Conservation (phyloP, 2,329 filamentous ascomycete species). For the Coleophoma cylindrospora region DNA sequence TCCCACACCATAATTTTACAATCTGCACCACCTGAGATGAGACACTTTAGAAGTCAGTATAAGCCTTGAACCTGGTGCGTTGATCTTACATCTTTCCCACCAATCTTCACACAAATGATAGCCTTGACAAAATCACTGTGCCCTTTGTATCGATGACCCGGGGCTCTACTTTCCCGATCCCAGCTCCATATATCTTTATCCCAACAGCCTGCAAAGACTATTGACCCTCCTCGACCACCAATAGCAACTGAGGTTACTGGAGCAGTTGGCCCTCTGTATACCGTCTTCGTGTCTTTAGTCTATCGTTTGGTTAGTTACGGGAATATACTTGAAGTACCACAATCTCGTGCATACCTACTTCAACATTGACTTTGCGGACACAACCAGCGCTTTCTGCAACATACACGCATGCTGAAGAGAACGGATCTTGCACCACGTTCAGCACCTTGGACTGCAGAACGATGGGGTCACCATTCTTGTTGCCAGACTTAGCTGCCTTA, state of each 20-base stretch:
- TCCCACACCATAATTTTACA: conserved; percentile 84
- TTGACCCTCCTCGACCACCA: conserved; percentile 48
- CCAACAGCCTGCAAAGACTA: conserved; percentile 86
- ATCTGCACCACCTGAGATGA: conserved; percentile 74
- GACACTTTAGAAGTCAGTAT: conserved; percentile 18
- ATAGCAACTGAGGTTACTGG: conserved; percentile 76
- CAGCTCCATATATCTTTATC: conserved; percentile 90
- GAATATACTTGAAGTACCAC: too few species aligned
- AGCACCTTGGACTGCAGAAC: conserved; percentile 81
- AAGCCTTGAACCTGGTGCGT: not conserved
- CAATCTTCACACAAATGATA: conserved; percentile 57
- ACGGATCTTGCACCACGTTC: conserved; percentile 64
- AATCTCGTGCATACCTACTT: conserved; percentile 52
- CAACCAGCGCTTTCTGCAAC: conserved; percentile 84
- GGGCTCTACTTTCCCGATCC: conserved; percentile 54
- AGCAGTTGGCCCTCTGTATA: conserved; percentile 70
- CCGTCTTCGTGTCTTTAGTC: conserved; percentile 36
- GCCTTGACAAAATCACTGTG: conserved; percentile 92
- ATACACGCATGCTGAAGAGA: conserved; percentile 56
- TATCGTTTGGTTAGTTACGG: conserved; percentile 12
- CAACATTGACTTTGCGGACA: conserved; percentile 67
- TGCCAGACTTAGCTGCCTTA: conserved; percentile 65
- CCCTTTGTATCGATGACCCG: conserved; percentile 60
- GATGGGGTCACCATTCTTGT: conserved; percentile 79
- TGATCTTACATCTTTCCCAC: conserved; percentile 47